Evolutionary conservation across 257 asterid species (phyloP).

Genomic region (Phtheirospermum japonicum): DNA sequence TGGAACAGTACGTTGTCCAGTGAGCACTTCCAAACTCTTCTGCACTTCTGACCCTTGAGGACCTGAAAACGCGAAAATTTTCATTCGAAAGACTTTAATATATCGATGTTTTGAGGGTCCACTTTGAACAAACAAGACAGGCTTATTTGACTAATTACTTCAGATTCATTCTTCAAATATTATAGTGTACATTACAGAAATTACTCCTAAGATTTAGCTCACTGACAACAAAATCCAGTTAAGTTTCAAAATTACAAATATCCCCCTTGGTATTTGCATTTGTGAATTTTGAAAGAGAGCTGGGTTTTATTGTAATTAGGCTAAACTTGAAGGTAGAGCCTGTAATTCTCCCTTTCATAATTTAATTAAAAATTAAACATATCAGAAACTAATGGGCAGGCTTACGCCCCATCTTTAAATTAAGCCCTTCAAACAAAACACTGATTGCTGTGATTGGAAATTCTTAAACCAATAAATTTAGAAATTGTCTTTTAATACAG

Average conservation of each 20-base stretch:
- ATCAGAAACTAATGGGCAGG: no score
- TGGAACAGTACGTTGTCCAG: conserved; percentile 93
- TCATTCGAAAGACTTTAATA: no score
- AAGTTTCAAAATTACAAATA: not conserved
- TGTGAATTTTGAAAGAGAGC: not conserved
- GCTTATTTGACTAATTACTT: not conserved
- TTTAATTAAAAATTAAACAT: no score
- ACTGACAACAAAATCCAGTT: not conserved
- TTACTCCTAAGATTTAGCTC: not conserved
- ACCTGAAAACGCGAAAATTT: conserved; percentile 46
- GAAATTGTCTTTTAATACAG: no score
- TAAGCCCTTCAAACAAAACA: no score
- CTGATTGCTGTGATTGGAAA: no score
- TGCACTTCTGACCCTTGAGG: conserved; percentile 76
- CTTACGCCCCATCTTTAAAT: no score
- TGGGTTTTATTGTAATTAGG: not conserved
- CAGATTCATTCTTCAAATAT: not conserved
- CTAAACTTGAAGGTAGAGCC: not conserved
- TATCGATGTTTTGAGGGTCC: not conserved
- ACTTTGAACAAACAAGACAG: not conserved
- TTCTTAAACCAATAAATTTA: no score
- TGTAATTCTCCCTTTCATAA: no score
- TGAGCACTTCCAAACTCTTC: conserved; percentile 69
- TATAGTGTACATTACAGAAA: not conserved
- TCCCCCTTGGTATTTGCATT: not conserved